A percentile compares a stretch with the other conserved stretches of the same genome.
Evolutionary conservation across 208 protist genomes (phyloP).

Genomic region (Vickermania spadyakhi): DNA sequence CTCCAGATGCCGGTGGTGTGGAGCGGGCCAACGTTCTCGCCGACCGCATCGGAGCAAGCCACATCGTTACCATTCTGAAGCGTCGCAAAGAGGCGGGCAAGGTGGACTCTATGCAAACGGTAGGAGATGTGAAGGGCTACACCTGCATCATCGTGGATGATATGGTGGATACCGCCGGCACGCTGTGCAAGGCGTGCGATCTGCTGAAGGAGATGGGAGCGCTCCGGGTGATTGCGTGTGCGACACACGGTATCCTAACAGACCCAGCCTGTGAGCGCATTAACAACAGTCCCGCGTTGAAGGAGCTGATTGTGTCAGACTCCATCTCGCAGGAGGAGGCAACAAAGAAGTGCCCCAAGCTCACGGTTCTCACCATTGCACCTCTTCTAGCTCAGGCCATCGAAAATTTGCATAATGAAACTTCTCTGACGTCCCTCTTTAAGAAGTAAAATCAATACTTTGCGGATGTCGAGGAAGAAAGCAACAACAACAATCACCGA

Average conservation of each 20-base stretch:
- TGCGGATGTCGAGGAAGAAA: too few relatives aligned
- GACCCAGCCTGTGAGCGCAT: slow-evolving; percentile 87
- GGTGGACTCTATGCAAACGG: slow-evolving; percentile 91
- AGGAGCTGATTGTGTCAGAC: slow-evolving; percentile 91
- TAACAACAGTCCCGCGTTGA: slow-evolving; percentile 75
- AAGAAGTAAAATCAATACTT: slow-evolving; percentile 53
- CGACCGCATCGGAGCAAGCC: slow-evolving; percentile 75
- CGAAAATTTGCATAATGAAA: slow-evolving; percentile 74
- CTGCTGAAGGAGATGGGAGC: slow-evolving; percentile 89
- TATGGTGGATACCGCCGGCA: slow-evolving; percentile 96
- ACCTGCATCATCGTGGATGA: slow-evolving; percentile 95
- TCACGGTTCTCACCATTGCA: slow-evolving; percentile 83
- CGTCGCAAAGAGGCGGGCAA: slow-evolving; percentile 88
- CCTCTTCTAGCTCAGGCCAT: slow-evolving; percentile 85
- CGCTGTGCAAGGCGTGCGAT: slow-evolving; percentile 88
- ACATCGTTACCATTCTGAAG: slow-evolving; percentile 90
- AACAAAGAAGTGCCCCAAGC: slow-evolving; percentile 67
- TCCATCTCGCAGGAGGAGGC: slow-evolving; percentile 67
- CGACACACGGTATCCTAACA: slow-evolving; percentile 93
- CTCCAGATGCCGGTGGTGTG: slow-evolving; percentile 95
- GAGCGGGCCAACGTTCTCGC: slow-evolving; percentile 89
- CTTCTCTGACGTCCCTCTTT: slow-evolving; percentile 75
- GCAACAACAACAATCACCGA: too few relatives aligned
- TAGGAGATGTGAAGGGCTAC: slow-evolving; percentile 93
- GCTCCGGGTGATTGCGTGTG: slow-evolving; percentile 86